Conservation (phyloP, 1,284 basidiomycete species). For the Irpex sp. region DNA sequence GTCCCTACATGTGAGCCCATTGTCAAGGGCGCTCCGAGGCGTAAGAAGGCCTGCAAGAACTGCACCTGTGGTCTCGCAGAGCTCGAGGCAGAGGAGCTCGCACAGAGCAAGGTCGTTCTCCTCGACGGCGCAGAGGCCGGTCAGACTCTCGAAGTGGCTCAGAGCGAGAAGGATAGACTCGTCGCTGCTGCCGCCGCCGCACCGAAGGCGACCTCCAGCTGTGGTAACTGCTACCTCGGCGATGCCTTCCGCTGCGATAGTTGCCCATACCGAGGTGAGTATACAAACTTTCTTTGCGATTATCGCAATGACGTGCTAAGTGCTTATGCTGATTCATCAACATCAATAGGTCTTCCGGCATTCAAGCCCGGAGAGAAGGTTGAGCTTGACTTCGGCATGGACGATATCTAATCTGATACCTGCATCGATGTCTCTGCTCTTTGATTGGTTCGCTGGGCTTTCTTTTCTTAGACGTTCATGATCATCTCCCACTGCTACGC, state of each 20-base stretch:
- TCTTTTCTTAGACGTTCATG: not conserved
- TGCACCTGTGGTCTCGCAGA: constrained; percentile 95
- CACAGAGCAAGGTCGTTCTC: constrained; percentile 58
- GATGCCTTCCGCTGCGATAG: constrained; percentile 96
- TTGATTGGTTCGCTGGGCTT: not conserved
- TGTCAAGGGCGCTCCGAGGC: constrained; percentile 46
- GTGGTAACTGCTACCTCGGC: constrained; percentile 97
- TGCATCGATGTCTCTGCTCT: not conserved
- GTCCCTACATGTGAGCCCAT: constrained; percentile 65
- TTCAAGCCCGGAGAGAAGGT: constrained; percentile 99
- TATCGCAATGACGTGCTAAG: not conserved
- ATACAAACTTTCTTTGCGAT: constrained; percentile 1
- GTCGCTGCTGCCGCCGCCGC: constrained; percentile 62
- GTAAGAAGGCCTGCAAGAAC: constrained; percentile 91
- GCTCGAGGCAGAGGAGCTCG: constrained; percentile 77
- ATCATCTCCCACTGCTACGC: not conserved
- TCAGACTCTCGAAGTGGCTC: constrained; percentile 58
- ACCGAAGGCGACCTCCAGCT: constrained; percentile 89
- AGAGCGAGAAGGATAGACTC: constrained; percentile 62
- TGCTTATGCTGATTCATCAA: constrained; percentile 7
- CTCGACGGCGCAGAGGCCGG: constrained; percentile 59
- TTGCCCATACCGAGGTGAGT: constrained; percentile 93
- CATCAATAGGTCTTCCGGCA: constrained; percentile 77
- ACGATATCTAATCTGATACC: constrained; percentile 57
- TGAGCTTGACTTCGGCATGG: constrained; percentile 81